These are phyloP conservation scores for Pseudoscleropodium purum DNA, from an alignment of 225 moss, liverwort and hornwort genomes.

Conservation along the genomic window DNA sequence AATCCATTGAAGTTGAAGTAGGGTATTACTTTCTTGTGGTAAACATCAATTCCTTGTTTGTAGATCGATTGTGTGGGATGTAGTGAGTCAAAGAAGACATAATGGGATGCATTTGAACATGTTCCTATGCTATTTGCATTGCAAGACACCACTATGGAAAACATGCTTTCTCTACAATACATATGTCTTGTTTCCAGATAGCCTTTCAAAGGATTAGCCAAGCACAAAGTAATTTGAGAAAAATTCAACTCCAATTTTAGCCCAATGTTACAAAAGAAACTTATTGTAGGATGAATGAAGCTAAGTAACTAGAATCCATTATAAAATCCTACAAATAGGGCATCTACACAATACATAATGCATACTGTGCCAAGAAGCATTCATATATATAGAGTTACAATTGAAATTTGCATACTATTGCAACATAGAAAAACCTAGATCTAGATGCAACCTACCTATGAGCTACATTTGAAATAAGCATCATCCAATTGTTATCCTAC, in stretches of 20 bases:
- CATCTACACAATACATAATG: no score
- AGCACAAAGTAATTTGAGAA: background rate
- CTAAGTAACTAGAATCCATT: no score
- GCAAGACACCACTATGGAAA: conserved; percentile 3
- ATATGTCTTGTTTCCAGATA: background rate
- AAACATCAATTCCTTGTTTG: background rate
- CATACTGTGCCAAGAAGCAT: no score
- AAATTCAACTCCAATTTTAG: background rate
- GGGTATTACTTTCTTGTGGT: background rate
- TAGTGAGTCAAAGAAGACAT: conserved; percentile 26
- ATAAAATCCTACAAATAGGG: no score
- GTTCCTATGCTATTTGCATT: conserved; percentile 1
- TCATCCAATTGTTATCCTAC: no score
- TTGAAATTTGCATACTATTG: no score
- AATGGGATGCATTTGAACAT: conserved; percentile 11
- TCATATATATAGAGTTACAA: no score
- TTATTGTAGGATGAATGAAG: no score
- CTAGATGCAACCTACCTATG: no score
- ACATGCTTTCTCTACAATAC: conserved; percentile 15
- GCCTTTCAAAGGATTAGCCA: background rate
- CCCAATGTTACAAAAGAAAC: background rate
- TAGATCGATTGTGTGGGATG: conserved; percentile 11
- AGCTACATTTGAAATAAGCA: no score
- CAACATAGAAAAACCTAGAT: no score
- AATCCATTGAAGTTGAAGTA: background rate